phyloP scores from a whole-genome alignment of 1,284 basidiomycete species.

The Anthracocystis panici-leucophaei region DNA sequence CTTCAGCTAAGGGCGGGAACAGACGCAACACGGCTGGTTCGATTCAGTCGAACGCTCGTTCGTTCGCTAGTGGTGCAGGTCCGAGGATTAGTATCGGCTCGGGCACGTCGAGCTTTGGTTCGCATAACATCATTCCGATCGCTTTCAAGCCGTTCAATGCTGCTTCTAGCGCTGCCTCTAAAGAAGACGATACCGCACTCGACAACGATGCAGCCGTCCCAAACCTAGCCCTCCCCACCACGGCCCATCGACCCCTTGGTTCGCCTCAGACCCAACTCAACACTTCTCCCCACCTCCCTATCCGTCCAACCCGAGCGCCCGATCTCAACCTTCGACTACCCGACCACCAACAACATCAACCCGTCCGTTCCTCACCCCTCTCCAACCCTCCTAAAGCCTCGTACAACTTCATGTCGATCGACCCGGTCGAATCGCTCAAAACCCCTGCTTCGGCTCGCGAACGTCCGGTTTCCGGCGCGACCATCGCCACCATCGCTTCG shows the following conservation, averaged over 20 bases:
- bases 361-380: constrained; percentile 28
- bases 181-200: not conserved
- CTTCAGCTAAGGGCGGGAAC: not conserved
- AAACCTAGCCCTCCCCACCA: constrained; percentile 19
- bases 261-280: constrained; percentile 37
- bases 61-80: constrained; percentile 27
- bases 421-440: constrained; percentile 36
- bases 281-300: constrained; percentile 19
- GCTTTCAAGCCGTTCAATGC: constrained; percentile 34
- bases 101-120: constrained; percentile 32
- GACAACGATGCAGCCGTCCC: constrained; percentile 10
- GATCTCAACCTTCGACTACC: constrained; percentile 50
- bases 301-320: constrained; percentile 45
- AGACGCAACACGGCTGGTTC: constrained; percentile 23
- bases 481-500: constrained; percentile 41
- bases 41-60: constrained; percentile 8
- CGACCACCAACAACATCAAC: constrained; percentile 15
- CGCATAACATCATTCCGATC: constrained; percentile 48
- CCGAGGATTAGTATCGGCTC: constrained; percentile 45
- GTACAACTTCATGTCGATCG: constrained; percentile 52
- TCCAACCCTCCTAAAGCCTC: not conserved
- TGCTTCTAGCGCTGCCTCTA: too few relatives aligned
- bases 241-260: constrained; percentile 37
- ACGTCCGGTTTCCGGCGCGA: constrained; percentile 27
- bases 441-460: constrained; percentile 9